Evolutionary conservation across 108 stramenopile genomes (phyloP).

Genomic region (Stephanodiscus minutulus): DNA sequence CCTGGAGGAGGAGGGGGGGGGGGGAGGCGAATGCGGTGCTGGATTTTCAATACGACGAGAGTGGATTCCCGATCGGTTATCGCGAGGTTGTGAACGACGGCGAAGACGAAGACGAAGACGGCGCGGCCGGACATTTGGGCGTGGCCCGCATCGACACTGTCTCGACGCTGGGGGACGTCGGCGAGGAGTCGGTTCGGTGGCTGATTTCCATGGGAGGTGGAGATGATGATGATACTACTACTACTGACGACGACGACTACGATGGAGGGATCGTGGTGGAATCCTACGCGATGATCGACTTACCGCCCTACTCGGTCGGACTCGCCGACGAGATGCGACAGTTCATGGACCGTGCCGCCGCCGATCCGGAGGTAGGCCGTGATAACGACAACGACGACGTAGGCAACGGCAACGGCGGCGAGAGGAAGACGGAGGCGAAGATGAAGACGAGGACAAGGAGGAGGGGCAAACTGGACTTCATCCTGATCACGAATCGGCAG

Average conservation of each 20-base stretch:
- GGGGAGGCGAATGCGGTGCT: not conserved
- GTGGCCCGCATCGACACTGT: conserved; percentile 53
- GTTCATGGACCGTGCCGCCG: conserved; percentile 56
- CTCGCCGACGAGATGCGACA: conserved; percentile 59
- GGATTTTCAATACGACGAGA: conserved; percentile 40
- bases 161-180: conserved; percentile 31
- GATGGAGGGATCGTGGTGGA: not conserved
- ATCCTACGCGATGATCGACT: conserved; percentile 72
- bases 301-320: conserved; percentile 81
- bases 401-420: not conserved
- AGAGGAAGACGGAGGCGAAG: conserved; percentile 18
- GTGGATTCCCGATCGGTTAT: conserved; percentile 40
- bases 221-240: not conserved
- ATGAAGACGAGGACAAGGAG: not conserved
- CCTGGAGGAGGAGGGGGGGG: not conserved
- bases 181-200: conserved; percentile 50
- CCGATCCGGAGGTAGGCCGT: not conserved
- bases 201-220: conserved; percentile 32
- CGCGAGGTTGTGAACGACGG: not conserved
- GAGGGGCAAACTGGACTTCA: conserved; percentile 49
- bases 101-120: not conserved
- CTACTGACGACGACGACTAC: not conserved
- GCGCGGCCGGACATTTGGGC: not conserved
- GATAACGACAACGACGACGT: conserved; percentile 4
- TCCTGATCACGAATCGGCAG: conserved; percentile 75